Evolutionary conservation across 2,329 filamentous ascomycete species (phyloP), one percentile per base, ranked within the genome.

Genomic region (Aspergillus cejpii): DNA sequence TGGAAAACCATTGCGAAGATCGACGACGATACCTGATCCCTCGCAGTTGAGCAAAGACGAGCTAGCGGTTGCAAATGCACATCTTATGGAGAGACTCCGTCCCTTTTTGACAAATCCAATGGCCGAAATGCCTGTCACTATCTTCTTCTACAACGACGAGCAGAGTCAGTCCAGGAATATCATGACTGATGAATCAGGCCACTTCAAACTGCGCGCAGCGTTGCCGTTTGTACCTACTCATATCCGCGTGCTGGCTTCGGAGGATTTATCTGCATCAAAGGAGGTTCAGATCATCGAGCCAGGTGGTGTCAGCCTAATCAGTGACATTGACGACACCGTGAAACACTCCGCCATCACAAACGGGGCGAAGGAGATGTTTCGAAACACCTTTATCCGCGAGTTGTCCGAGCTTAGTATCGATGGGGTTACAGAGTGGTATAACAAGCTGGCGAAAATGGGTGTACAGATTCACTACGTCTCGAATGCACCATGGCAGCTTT

Each of bases 401-500:
- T 73, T 97, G 1, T 74, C 70, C 2, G 88, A 91, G 48, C 74
- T 97, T 37, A 88, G 82, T 0, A 81, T 98, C 17, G 84, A 89
- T 12, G 92, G 92, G 2, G 90, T 97, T 15, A 79, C 75, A 46
- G 87, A 94, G 50, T 97, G 92, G 91, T 98, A 97, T 62, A 80
- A 74, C 27, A 75, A 75, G 15, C 76, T 98, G 68, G 77, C 85
- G 29, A 74, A 81, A 15, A 80, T 91, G 70, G 89, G 90, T 14
- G 91, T 97, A 19, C 80, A 83, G 56, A 78, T 98, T 41, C 94
- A 98, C 63, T 98, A 98, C 65, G 94, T 95, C 53, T 98, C 92
- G n/a, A 98, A 98, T 67, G 94, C 91, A 40, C 92, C 92, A 0
- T 98, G 94, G 94, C 94, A 98, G 64, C 76, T 98, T 5, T 98